Conservation (phyloP, 75 land plant species). For the Sequoia sempervirens region DNA sequence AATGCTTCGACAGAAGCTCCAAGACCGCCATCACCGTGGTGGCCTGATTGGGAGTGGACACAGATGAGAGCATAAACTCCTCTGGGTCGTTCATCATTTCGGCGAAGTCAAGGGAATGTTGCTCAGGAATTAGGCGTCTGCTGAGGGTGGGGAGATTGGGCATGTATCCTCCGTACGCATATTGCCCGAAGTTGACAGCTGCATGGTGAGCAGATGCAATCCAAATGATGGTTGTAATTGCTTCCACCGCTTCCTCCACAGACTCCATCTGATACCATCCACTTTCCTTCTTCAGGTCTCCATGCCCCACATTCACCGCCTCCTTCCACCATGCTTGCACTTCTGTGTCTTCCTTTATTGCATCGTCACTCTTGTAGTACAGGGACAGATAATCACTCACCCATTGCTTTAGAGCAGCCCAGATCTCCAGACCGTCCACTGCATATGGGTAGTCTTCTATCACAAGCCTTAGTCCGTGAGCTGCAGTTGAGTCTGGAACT, state of each 20-base stretch:
- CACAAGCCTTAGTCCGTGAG: conserved; percentile 21
- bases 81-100: conserved; percentile 18
- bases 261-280: conserved; percentile 27
- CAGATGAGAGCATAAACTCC: conserved; percentile 12
- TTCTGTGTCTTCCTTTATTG: conserved; percentile 24
- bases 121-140: conserved; percentile 21
- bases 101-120: conserved; percentile 9
- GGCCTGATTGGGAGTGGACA: conserved; percentile 49
- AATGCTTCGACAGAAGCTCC: conserved; percentile 1
- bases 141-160: conserved; percentile 36
- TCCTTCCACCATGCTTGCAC: conserved; percentile 45
- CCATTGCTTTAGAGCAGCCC: conserved; percentile 23
- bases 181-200: conserved; percentile 44
- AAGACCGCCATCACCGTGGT: background rate
- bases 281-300: conserved; percentile 24
- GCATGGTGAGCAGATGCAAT: conserved; percentile 38
- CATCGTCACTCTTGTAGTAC: conserved; percentile 18
- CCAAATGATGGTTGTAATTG: conserved; percentile 30
- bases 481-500: conserved; percentile 32
- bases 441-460: conserved; percentile 20
- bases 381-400: conserved; percentile 24
- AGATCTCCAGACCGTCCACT: too few relatives aligned
- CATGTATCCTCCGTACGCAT: conserved; percentile 32
- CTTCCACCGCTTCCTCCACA: conserved; percentile 1
- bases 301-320: conserved; percentile 26